A percentile compares a stretch with the other conserved stretches of the same genome.
Conservation (phyloP, 306 rosid species). For the Vigna hirtella region DNA sequence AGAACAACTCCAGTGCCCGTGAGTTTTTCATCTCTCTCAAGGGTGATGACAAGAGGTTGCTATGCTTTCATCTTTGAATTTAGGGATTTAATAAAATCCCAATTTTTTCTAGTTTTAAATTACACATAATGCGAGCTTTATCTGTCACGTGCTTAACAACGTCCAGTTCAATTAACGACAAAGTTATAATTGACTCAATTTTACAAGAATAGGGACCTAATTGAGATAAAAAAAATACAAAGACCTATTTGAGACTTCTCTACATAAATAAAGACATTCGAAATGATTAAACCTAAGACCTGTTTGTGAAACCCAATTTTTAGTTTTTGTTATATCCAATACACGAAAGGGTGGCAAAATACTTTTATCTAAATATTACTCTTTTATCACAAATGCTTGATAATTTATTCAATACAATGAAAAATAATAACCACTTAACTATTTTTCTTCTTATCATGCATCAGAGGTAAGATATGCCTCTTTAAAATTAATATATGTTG, state of each 20-base stretch:
- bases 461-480: too few species aligned
- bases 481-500: too few species aligned
- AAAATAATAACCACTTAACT: background rate
- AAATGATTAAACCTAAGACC: background rate
- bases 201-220: too few species aligned
- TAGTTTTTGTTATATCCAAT: background rate
- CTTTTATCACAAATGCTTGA: background rate
- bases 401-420: background rate
- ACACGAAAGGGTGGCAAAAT: background rate
- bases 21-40: slow-evolving; percentile 81
- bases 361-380: background rate
- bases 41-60: slow-evolving; percentile 66
- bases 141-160: too few species aligned
- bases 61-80: slow-evolving; percentile 35
- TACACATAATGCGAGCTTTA: too few species aligned
- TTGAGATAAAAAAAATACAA: too few species aligned
- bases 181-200: too few species aligned
- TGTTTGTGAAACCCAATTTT: background rate
- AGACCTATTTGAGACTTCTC: too few species aligned
- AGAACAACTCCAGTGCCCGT: slow-evolving; percentile 59
- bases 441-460: background rate
- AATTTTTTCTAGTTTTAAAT: too few species aligned
- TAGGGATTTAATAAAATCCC: too few species aligned
- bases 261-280: too few species aligned
- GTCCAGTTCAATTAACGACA: too few species aligned